Base-by-base conservation (phyloP, 345 rosid species). In the Citrus hindsii region DNA sequence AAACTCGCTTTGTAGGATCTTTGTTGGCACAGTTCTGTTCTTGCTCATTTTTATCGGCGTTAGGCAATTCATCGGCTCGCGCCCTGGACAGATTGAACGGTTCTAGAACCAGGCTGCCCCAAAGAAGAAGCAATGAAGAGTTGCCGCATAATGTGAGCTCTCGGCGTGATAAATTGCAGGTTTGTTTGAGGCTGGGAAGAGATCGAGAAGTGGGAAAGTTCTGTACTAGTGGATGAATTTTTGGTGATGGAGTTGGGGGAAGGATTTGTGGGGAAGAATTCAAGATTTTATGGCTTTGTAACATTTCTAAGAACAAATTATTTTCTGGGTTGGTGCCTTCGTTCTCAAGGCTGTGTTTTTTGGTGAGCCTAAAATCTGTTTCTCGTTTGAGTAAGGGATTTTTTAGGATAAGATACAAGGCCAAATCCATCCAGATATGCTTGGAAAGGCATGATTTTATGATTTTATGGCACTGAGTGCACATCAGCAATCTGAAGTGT, bases 41-140 rank as follows among this genome's bases (percentile, higher is more conserved):
- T 53, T 65, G 83, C 7, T 73, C 81, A 59, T 25, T 70, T 56
- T 63, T 27, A 1, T 18, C 64, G 75, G 74, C n/a, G 27, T 61
- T 81, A 38, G 67, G 48, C 9, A 62, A 48, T 74, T 87, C 85
- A 66, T 89, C 89, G 12, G 90, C 94, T 74, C 37, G 69, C 35
- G 85, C 86, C 75, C 81, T 85, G 27, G 87, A 85, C 18, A 72
- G 38, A 58, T 77, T 77, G 79, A 86, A 80, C 60, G 85, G 90
- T 38, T 85, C 86, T 18, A 87, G 74, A n/a, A 77, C 63, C n/a
- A 84, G 89, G 25, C 92, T 76, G 35, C 85, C 81, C 27, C 89
- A 35, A 59, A 90, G 80, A n/a, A 95, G 90, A 67, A 95, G 91
- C 84, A 93, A 71, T 0, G 97, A 90, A 19, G 95, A 88, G 68